These are phyloP conservation scores for Penstemon barbatus DNA, from an alignment of 257 asterid species.

Conservation along the genomic window DNA sequence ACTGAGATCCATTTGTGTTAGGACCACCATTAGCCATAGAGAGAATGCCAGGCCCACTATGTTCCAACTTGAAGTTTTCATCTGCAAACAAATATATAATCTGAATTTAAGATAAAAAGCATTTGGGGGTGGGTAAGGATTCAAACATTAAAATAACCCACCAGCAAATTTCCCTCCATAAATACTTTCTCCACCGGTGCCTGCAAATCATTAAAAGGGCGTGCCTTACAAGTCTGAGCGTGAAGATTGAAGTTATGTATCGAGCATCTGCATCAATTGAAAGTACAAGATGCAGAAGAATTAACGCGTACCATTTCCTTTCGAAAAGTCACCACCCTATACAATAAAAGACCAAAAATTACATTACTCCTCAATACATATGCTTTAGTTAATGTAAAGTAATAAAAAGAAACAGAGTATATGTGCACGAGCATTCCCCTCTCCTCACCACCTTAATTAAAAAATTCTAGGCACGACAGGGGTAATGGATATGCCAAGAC, in stretches of 20 bases:
- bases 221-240: slow-evolving; percentile 73
- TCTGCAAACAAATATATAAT: slow-evolving; percentile 45
- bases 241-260: slow-evolving; percentile 57
- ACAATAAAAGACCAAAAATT: slow-evolving; percentile 26
- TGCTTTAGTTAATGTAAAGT: not conserved
- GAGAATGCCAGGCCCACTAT: slow-evolving; percentile 73
- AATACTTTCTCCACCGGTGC: slow-evolving; percentile 99
- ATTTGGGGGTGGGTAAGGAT: slow-evolving; percentile 7
- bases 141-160: slow-evolving; percentile 34
- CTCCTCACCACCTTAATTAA: not conserved
- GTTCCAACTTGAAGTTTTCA: slow-evolving; percentile 85
- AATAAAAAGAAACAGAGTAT: not conserved
- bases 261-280: slow-evolving; percentile 56
- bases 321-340: slow-evolving; percentile 97
- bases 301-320: slow-evolving; percentile 91
- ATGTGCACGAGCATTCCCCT: not conserved
- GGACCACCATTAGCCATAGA: slow-evolving; percentile 99
- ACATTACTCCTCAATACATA: slow-evolving; percentile 27
- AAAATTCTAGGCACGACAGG: slow-evolving; percentile 14
- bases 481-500: not conserved
- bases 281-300: slow-evolving; percentile 63
- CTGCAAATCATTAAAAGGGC: slow-evolving; percentile 90
- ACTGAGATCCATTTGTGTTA: slow-evolving; percentile 96
- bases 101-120: slow-evolving; percentile 17
- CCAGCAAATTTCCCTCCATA: slow-evolving; percentile 97